A percentile compares a stretch with the other conserved stretches of the same genome.
These are phyloP conservation scores for Aspergillus sp. DNA, from an alignment of 2,329 filamentous ascomycete genomes.

Conservation along the genomic window DNA sequence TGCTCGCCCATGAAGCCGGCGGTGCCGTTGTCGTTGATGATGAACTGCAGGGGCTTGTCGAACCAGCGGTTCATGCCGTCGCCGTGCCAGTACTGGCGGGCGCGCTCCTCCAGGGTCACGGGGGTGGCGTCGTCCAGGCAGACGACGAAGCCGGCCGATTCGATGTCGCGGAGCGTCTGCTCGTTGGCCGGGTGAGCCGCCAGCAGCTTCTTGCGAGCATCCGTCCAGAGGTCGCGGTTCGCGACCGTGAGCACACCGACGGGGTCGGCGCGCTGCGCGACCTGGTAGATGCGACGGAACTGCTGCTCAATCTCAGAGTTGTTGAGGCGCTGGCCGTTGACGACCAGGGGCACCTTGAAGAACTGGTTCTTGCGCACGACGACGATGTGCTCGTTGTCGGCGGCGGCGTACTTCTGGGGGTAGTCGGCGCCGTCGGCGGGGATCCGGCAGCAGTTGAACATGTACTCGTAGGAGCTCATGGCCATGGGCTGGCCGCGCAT, in stretches of 20 bases:
- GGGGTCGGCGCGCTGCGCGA: conserved; percentile 67
- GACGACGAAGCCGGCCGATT: conserved; percentile 85
- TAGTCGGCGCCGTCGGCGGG: conserved; percentile 79
- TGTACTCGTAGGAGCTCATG: conserved; percentile 98
- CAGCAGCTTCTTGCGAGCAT: conserved; percentile 74
- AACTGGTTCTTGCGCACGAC: conserved; percentile 95
- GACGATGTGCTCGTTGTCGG: conserved; percentile 81
- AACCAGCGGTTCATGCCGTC: conserved; percentile 95
- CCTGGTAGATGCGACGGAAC: conserved; percentile 80
- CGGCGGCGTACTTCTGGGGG: conserved; percentile 73
- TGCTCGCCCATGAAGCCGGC: conserved; percentile 98
- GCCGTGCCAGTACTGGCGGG: conserved; percentile 96
- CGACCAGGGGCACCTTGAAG: conserved; percentile 84
- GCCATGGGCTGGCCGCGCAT: conserved; percentile 97
- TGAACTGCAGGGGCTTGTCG: conserved; percentile 97
- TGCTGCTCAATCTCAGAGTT: conserved; percentile 85
- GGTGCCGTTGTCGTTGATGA: conserved; percentile 96
- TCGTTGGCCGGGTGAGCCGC: conserved; percentile 77
- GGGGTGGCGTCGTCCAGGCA: conserved; percentile 91
- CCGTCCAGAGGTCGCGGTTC: conserved; percentile 90
- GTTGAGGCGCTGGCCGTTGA: conserved; percentile 81
- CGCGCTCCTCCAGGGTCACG: conserved; percentile 91
- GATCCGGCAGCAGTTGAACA: conserved; percentile 94
- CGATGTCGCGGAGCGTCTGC: conserved; percentile 73
- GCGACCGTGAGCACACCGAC: conserved; percentile 85